Base-by-base conservation (phyloP, 805 yeast species). In the Debaryomyces tyrocola region DNA sequence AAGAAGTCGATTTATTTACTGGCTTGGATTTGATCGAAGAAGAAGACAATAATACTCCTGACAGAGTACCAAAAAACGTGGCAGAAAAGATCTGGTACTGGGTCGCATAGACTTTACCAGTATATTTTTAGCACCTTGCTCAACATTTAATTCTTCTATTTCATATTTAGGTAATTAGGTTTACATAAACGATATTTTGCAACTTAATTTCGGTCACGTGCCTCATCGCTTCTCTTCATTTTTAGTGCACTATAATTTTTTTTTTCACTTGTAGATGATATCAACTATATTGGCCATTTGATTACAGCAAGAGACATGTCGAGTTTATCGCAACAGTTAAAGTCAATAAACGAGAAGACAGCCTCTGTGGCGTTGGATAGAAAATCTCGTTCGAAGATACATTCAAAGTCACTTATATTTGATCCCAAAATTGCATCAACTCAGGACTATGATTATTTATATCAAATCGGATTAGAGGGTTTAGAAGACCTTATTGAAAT, bases 351-450 rank as follows among this genome's bases (percentile, higher is more conserved):
- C 29, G 74, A 74, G 50, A 79, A 75, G 49, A 82, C 80, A 43
- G 82, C 85, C 40, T 81, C 92, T 31, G 81, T 87, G 44, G 90
- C 90, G 2, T 74, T 87, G 52, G 97, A 92, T 63, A 81, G 97
- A 64, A 90, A 90, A 66, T 77, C 81, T 56, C 78, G 97, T 64
- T 88, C 90, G 51, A 87, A 86, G 65, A 71, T 90, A 47, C 99
- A 94, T 62, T 83, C 96, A 33, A 84, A 89, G 34, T 94, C 99
- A 40, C 79, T 94, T 53, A 78, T 94, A 21, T 91, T 85, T 64
- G 95, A 89, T 37, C 77, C 96, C 8, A 83, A 85, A 57, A 83
- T 82, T 50, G 99, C 99, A 14, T 88, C 95, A n/a, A 80, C 91
- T 31, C 98, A 94, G 70, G 99, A 94, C 64, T 91, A 81, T 59